Evolutionary conservation across 148 eudicot genomes (phyloP), one percentile per base, ranked within the genome.

Genomic region (Fagopyrum homotropicum): DNA sequence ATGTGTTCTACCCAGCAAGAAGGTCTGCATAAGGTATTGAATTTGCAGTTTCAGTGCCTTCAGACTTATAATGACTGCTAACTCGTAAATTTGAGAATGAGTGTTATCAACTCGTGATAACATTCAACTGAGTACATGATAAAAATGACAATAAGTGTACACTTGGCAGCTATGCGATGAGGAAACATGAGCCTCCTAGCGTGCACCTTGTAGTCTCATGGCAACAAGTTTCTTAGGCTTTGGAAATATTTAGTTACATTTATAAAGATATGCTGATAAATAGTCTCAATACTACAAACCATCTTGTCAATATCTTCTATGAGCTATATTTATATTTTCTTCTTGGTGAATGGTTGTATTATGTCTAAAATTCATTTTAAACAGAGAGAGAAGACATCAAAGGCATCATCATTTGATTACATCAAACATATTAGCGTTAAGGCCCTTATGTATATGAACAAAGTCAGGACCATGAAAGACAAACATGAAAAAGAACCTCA

Each of bases 1-100:
- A 93, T 93, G 76, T 93, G 98, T 75, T 93, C 93, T 81, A 88
- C 89, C 98, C 98, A 93, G 79, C 98, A 93, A 75, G 86, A 84
- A 72, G 98, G 98, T 77, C 98, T 93, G 79, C 69, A 78, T 19
- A 56, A 83, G 69, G 72, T 40, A 66, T 49, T 49, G 19, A 66
- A 35, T 1, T 8, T 35, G 6, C 45, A 12, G 71, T 9, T 66
- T 66, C 11, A 63, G 45, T 40, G 12, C 43, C 14, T 5, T 14
- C 4, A 63, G 15, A 66, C 17, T 14, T 66, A 12, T 5, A 66
- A 40, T 14, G 71, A 15, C 71, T 43, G 46, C 46, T 29, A 66
- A 40, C 71, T 66, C 17, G 6, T 40, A 66, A 15, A 17, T 14
- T 66, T 7, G 7, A 66, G 47, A 7, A 15, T 40, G 40, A 16